Evolutionary conservation across 768 basidiomycete genomes (phyloP), one percentile per base, ranked within the genome.

Genomic region (Boletus rubroflammeus): DNA sequence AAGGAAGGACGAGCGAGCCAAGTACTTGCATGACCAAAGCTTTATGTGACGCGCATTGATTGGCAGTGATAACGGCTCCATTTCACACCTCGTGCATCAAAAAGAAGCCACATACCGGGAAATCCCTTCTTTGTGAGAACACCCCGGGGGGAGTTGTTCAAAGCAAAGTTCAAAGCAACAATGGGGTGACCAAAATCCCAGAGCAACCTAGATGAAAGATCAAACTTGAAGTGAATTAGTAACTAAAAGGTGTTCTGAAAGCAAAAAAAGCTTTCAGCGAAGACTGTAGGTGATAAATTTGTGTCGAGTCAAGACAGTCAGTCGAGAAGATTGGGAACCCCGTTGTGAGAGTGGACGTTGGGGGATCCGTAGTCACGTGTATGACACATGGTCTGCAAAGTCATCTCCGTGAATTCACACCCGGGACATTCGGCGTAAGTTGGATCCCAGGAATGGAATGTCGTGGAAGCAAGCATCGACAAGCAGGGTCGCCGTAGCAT

Each of bases 351-450:
- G 34, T 36, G 13, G 25, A 39, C 19, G 32, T 46, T 21, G 10
- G n/a, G 9, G 23, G 47, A 49, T 42, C 15, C 14, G 1, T 51
- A 3, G 39, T 57, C 56, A 56, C 52, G 52, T 59, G 54, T 17
- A 32, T 1, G 6, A 29, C 26, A 25, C 58, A 51, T 53, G 47
- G n/a, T 25, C 41, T 34, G 32, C 52, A 34, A 47, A 40, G 50
- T 66, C 67, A 68, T 69, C 58, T 68, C 67, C 65, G 67, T 56
- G 44, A 47, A 57, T 45, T 36, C 35, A 51, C 23, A 38, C 35
- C 2, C 2, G 35, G 21, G 50, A 51, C 44, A 44, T 50, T 52
- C 43, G 51, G 40, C n/a, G 35, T 39, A 35, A 2, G 29, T 23
- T 50, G 29, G 23, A 43, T 39, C 26, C 43, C 32, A 43, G 31